Conservation (phyloP, 1,284 basidiomycete genomes). For the Tetrapyrgos nigripes region DNA sequence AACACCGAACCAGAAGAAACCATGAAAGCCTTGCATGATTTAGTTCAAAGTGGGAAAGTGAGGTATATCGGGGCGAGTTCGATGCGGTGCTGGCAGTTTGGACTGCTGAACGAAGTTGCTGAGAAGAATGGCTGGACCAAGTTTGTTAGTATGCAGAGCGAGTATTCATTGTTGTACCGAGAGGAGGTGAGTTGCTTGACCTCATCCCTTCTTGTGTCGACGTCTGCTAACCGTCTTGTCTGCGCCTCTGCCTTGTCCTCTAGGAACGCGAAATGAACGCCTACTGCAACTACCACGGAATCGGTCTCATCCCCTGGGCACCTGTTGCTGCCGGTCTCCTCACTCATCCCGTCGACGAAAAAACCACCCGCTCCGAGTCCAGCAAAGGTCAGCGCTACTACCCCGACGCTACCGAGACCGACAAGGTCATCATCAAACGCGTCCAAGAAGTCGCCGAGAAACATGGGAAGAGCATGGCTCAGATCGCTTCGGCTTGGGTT, state of each 20-base stretch:
- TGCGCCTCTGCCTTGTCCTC: not conserved
- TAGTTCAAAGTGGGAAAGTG: slow-evolving; percentile 46
- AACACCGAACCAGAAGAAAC: slow-evolving; percentile 44
- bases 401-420: slow-evolving; percentile 31
- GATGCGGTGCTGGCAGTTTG: slow-evolving; percentile 41
- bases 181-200: slow-evolving; percentile 9
- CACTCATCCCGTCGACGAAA: slow-evolving; percentile 40
- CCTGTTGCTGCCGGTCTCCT: slow-evolving; percentile 47
- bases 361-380: slow-evolving; percentile 26
- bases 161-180: slow-evolving; percentile 20
- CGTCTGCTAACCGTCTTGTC: no score
- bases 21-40: slow-evolving; percentile 53
- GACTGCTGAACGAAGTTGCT: slow-evolving; percentile 45
- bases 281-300: slow-evolving; percentile 53
- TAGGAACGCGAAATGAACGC: slow-evolving; percentile 55
- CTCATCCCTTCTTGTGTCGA: slow-evolving; percentile 24
- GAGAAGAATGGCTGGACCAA: slow-evolving; percentile 13
- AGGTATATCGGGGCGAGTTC: slow-evolving; percentile 52
- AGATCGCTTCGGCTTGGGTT: slow-evolving; percentile 49
- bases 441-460: slow-evolving; percentile 48
- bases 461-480: slow-evolving; percentile 44
- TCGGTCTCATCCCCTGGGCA: slow-evolving; percentile 50
- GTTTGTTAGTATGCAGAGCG: slow-evolving; percentile 16
- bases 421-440: slow-evolving; percentile 44
- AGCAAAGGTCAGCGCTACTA: slow-evolving; percentile 36